Evolutionary conservation across 768 basidiomycete species (phyloP), one percentile per base, ranked within the genome.

Genomic region (Amanita phalloides): DNA sequence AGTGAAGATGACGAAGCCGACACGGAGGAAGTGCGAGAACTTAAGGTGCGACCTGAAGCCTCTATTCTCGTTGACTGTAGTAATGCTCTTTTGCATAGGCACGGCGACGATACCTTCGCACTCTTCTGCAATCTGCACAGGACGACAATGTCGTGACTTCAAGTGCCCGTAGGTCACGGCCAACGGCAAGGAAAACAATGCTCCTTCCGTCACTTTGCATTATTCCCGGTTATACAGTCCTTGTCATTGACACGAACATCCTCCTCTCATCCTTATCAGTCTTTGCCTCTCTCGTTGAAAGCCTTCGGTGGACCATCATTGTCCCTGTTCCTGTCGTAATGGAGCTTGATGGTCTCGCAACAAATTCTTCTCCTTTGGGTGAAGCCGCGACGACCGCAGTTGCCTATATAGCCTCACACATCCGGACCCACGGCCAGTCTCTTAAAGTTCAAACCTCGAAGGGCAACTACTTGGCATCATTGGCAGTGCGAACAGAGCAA

Each of bases 201-300:
- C 62, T 64, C 4, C 74, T 65, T 11, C 68, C 74, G 10, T 65
- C 68, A 7, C 64, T 88, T 14, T 69, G 71, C 45, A 77, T 91
- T 57, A 70, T 88, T 5, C 76, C 89, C 3, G 95, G 95, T 2
- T 96, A 92, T 67, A 91, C 91, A 9, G 73, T 86, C 42, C 84
- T 99, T 53, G 84, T 99, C 26, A 72, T 95, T 61, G 95, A 98
- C 67, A 97, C 95, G 45, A 98, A 98, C 68, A 89, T 97, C 51
- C 72, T 99, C 0, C 76, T 98, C 13, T 86, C 90, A 0, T 91
- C 90, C 0, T 72, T 97, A 3, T 64, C 81, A 0, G 71, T 86
- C 57, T 74, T 99, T 53, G 66, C 78, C 0, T 76, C 82, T 10
- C 72, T 98, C 53, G 73, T 97, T 48, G 90, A 95, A 64, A 82